Evolutionary conservation across 139 green algal genomes (phyloP).

Genomic region (Chlorella sp.): DNA sequence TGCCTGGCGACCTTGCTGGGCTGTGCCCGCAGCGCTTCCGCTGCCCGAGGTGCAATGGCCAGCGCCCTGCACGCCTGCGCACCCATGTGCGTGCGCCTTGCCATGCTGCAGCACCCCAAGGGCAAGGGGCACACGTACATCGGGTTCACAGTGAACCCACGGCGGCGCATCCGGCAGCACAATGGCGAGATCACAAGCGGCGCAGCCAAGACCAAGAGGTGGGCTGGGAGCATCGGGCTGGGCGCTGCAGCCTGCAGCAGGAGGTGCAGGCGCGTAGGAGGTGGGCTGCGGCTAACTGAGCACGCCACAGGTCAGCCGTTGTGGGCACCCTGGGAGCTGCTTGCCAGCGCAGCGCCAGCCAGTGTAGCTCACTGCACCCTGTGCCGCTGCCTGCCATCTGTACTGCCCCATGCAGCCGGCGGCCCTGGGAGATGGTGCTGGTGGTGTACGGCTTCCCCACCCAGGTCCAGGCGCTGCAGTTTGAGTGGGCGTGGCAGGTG

Average conservation of each 20-base stretch:
- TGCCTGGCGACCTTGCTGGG: too few species aligned
- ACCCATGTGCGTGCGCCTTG: too few species aligned
- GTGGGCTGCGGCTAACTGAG: too few species aligned
- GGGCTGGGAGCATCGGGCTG: neutral
- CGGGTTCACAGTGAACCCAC: conserved; percentile 93
- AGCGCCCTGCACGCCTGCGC: neutral
- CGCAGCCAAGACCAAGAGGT: conserved; percentile 81
- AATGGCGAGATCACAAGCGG: conserved; percentile 89
- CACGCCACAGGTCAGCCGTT: too few species aligned
- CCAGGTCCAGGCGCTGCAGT: conserved; percentile 89
- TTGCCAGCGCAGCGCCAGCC: too few species aligned
- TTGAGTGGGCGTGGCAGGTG: conserved; percentile 94
- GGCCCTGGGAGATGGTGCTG: conserved; percentile 96
- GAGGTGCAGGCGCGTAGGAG: too few species aligned
- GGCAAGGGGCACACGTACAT: conserved; percentile 55
- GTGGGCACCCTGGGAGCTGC: neutral
- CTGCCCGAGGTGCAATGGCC: too few species aligned
- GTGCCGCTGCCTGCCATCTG: too few species aligned
- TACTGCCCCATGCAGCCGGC: conserved; percentile 45
- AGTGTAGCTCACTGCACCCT: neutral
- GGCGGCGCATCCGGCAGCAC: conserved; percentile 89
- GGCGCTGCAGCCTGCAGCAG: neutral
- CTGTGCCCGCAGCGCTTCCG: neutral
- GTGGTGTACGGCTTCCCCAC: conserved; percentile 91
- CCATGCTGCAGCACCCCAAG: conserved; percentile 18